A percentile compares a stretch with the other conserved stretches of the same genome.
Evolutionary conservation across 108 stramenopile species (phyloP).

Genomic region (Fragilariopsis cylindrus): DNA sequence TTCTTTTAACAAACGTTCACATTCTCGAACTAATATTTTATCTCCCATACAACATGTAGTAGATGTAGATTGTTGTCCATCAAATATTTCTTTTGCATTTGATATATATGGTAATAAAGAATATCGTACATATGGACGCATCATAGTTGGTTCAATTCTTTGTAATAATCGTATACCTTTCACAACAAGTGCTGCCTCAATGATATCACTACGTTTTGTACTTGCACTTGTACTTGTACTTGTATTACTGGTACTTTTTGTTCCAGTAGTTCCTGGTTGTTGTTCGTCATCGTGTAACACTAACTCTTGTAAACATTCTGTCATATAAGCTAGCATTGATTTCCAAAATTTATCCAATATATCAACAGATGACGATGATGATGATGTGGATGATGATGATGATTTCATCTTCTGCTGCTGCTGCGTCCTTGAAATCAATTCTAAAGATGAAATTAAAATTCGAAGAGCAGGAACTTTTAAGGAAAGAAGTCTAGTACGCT

Average conservation of each 20-base stretch:
- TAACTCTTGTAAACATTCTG: conserved; percentile 2
- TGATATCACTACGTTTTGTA: neutral
- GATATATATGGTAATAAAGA: conserved; percentile 14
- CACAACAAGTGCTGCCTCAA: conserved; percentile 19
- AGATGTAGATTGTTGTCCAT: neutral
- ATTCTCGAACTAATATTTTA: conserved; percentile 19
- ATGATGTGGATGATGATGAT: neutral
- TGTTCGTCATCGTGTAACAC: neutral
- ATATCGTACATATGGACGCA: conserved; percentile 17
- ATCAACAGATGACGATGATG: neutral
- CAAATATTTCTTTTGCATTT: neutral
- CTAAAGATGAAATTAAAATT: conserved; percentile 7
- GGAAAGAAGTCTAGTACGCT: neutral
- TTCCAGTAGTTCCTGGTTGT: neutral
- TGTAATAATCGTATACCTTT: conserved; percentile 15
- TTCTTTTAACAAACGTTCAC: conserved; percentile 6
- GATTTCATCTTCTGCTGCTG: neutral
- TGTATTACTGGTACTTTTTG: neutral
- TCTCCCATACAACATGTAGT: neutral
- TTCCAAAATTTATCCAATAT: conserved; percentile 6
- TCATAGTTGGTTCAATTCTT: conserved; percentile 11
- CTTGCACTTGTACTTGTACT: neutral
- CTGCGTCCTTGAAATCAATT: conserved; percentile 9
- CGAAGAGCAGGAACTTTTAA: conserved; percentile 18
- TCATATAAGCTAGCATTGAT: conserved; percentile 4